Percentiles rank a stretch among this genome's conserved stretches.
Evolutionary conservation across 306 rosid genomes (phyloP).

Genomic region (Ammopiptanthus mongolicus): DNA sequence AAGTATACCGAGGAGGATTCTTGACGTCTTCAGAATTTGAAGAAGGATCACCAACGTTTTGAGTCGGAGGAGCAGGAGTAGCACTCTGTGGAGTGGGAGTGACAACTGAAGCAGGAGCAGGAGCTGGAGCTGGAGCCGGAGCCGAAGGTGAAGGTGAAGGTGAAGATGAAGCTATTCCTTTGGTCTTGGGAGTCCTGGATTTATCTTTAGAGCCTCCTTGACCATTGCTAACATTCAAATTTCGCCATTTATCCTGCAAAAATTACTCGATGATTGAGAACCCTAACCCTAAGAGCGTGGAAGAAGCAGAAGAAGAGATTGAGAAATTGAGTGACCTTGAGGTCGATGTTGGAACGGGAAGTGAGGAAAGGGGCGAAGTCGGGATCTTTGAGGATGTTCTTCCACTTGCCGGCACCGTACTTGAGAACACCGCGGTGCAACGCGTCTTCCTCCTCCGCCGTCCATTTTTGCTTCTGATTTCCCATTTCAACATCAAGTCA

Average conservation of each 20-base stretch:
- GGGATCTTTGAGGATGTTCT: constrained; percentile 56
- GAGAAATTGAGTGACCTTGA: constrained; percentile 42
- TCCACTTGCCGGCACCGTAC: constrained; percentile 78
- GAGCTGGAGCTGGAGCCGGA: background rate
- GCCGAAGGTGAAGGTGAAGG: background rate
- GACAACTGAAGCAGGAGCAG: background rate
- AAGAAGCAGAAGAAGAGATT: background rate
- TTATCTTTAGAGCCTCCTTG: constrained; percentile 51
- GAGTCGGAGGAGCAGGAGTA: background rate
- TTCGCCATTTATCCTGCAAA: constrained; percentile 89
- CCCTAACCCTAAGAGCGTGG: constrained; percentile 31
- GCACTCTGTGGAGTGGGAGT: background rate
- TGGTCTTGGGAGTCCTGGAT: constrained; percentile 39
- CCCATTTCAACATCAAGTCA: constrained; percentile 28
- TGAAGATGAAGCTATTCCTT: constrained; percentile 17
- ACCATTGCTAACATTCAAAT: constrained; percentile 48
- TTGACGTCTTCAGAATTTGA: constrained; percentile 42
- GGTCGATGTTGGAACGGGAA: constrained; percentile 68
- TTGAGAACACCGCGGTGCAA: constrained; percentile 53
- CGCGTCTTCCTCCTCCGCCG: constrained; percentile 63
- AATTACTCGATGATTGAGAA: background rate
- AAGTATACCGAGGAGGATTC: constrained; percentile 44
- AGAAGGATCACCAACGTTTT: constrained; percentile 20
- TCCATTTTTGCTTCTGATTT: constrained; percentile 73
- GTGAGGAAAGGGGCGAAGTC: constrained; percentile 42